Evolutionary conservation across 345 rosid species (phyloP).

Genomic region (Luvunga scandens): DNA sequence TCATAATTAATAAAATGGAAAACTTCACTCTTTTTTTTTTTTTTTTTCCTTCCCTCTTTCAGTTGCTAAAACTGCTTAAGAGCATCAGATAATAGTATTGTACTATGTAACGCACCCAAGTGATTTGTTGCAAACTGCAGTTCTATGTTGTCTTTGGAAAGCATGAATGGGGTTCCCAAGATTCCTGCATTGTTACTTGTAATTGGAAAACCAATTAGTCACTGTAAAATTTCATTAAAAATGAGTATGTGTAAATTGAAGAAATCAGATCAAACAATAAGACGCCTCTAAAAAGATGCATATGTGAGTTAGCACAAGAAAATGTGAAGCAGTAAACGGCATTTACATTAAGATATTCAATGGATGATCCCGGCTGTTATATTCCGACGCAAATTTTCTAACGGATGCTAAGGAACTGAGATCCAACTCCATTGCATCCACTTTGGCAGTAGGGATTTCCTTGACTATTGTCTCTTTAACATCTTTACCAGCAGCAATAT

Average conservation of each 20-base stretch:
- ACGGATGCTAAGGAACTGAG: slow-evolving; percentile 35
- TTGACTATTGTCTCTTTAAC: slow-evolving; percentile 31
- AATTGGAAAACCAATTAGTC: neutral
- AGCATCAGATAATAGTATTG: neutral
- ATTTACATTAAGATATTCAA: slow-evolving; percentile 52
- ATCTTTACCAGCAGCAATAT: slow-evolving; percentile 26
- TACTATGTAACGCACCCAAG: slow-evolving; percentile 13
- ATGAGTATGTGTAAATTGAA: neutral
- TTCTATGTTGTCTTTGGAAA: slow-evolving; percentile 38
- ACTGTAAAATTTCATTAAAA: neutral
- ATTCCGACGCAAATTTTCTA: slow-evolving; percentile 44
- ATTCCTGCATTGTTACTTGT: slow-evolving; percentile 41
- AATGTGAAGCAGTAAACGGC: neutral
- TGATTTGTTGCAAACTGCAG: slow-evolving; percentile 37
- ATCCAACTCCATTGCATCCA: slow-evolving; percentile 43
- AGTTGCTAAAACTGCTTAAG: neutral
- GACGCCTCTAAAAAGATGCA: neutral
- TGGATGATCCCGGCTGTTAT: slow-evolving; percentile 32
- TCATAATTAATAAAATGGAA: neutral
- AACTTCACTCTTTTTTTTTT: too few species aligned
- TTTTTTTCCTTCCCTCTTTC: accelerated
- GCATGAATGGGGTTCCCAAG: slow-evolving; percentile 30
- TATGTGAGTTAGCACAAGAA: neutral
- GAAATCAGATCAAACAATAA: neutral
- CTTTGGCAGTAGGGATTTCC: slow-evolving; percentile 32